phyloP scores from a whole-genome alignment of 2,329 filamentous ascomycete genomes.

The Pseudogymnoascus sp. region DNA sequence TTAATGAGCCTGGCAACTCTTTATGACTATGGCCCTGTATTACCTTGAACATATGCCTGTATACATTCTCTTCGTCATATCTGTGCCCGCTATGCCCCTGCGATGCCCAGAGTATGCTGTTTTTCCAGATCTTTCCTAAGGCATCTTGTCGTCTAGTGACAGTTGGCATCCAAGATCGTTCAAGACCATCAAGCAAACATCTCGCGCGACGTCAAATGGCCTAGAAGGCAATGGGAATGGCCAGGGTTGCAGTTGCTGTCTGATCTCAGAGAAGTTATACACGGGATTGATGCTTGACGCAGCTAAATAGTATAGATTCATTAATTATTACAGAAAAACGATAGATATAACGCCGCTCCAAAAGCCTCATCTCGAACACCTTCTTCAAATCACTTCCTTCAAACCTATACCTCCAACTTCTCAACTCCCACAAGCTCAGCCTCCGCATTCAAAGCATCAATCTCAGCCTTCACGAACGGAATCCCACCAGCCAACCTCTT shows the following conservation, averaged over 20 bases:
- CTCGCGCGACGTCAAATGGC: not conserved
- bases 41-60: not conserved
- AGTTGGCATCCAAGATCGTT: not conserved
- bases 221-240: not conserved
- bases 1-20: not conserved
- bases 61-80: not conserved
- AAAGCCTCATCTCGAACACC: not conserved
- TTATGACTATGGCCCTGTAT: not conserved
- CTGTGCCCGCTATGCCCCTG: not conserved
- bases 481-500: constrained; percentile 48
- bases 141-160: not conserved
- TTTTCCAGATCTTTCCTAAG: not conserved
- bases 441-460: constrained; percentile 48
- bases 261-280: not conserved
- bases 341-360: not conserved
- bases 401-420: constrained; percentile 1
- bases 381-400: not conserved
- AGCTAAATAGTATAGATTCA: not conserved
- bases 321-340: not conserved
- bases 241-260: not conserved
- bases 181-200: not conserved
- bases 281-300: not conserved
- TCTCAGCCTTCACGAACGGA: constrained; percentile 47
- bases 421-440: constrained; percentile 37
- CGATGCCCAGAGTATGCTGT: not conserved